Evolutionary conservation across 2,329 filamentous ascomycete species (phyloP), one percentile per base, ranked within the genome.

Genomic region (Septoria linicola): DNA sequence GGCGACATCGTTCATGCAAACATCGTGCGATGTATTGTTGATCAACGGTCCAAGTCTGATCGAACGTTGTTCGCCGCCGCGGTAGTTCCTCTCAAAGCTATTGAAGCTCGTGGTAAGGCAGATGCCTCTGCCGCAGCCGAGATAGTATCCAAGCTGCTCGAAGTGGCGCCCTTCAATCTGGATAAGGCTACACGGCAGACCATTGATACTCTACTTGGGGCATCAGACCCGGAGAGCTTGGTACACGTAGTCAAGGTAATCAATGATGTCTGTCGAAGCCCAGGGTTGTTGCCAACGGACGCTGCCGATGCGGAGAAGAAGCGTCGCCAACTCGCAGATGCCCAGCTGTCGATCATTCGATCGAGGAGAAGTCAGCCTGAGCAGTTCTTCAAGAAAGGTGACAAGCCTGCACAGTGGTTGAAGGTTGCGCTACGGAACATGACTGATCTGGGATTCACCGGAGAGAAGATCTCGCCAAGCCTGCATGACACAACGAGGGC

Each of bases 181-280:
- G 93, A 97, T 65, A 84, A 88, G 57, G 77, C 87, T 51, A 95
- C 91, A 1, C 93, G 87, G 67, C 87, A 85, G 71, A 92, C 89
- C 0, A 74, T 96, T 1, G 89, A 95, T 61, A 85, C 80, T 56
- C 75, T 93, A 2, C 71, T 95, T 3, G 77, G 82, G 45, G 77
- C 79, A 36, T 79, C 82, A 7, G 79, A 80, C 52, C 62, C 70
- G n/a, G 66, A 73, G 20, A 70, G 72, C 7, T 59, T 82, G 19
- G 70, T 75, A 3, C 68, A 78, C 16, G 80, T 84, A 27, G 75
- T 84, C 17, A 47, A 50, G 14, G 67, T 79, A 8, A 68, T 81
- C 27, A 71, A 73, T 37, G 64, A 69, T 5, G 63, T 78, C 13
- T 72, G 81, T 36, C 67, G 72, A 4, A 70, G 17, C 73, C 75